These are phyloP conservation scores for Neurospora sp. DNA, from an alignment of 2,329 filamentous ascomycete genomes.

Conservation along the genomic window DNA sequence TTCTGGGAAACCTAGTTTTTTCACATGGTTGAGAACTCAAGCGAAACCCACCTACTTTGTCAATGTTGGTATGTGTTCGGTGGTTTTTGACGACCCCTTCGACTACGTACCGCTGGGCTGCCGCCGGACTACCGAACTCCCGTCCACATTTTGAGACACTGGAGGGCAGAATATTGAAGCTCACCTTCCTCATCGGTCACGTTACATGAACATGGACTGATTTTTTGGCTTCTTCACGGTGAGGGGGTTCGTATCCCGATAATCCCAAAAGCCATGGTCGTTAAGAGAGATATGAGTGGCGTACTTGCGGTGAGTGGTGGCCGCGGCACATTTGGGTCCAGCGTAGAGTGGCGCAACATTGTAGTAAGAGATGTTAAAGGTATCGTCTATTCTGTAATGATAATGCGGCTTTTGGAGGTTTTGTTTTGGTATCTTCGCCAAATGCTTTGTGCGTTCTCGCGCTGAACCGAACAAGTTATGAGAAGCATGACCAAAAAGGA, in stretches of 20 bases:
- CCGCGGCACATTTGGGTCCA: background rate
- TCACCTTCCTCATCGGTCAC: background rate
- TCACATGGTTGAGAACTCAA: too few relatives aligned
- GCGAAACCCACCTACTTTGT: too few relatives aligned
- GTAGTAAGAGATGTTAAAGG: background rate
- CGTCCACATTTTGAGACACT: background rate
- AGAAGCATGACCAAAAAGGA: background rate
- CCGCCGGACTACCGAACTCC: background rate
- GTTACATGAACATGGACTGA: background rate
- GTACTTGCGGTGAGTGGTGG: background rate
- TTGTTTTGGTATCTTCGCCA: background rate
- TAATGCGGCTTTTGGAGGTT: background rate
- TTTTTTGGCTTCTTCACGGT: background rate
- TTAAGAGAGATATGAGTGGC: background rate
- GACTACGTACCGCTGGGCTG: background rate
- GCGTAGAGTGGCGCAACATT: background rate
- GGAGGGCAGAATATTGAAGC: background rate
- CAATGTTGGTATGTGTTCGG: too few relatives aligned
- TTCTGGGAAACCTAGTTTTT: too few relatives aligned
- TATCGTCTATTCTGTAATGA: background rate
- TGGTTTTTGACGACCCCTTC: too few relatives aligned
- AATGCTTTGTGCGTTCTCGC: background rate
- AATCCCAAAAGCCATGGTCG: background rate
- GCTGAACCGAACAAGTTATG: background rate
- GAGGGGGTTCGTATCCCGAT: background rate